phyloP scores from a whole-genome alignment of 2,329 filamentous ascomycete genomes.

The Fusarium anguioides region DNA sequence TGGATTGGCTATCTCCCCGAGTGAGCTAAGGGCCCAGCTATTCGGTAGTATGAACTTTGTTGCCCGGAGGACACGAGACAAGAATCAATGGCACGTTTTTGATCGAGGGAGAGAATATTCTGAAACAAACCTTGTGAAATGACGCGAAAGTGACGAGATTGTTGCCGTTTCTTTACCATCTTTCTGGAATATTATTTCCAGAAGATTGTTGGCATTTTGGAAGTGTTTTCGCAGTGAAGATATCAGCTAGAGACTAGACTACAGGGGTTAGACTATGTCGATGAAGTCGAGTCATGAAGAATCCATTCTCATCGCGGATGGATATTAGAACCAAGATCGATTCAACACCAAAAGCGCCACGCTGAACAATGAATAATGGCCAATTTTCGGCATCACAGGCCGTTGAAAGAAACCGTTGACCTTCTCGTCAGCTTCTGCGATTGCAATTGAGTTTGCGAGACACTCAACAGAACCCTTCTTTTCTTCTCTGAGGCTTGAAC shows the following conservation, averaged over 20 bases:
- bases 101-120: not conserved
- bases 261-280: not conserved
- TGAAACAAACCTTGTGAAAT: not conserved
- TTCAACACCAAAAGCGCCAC: not conserved
- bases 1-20: not conserved
- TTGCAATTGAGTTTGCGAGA: no score
- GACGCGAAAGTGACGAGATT: fast-evolving
- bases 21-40: not conserved
- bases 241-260: not conserved
- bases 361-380: not conserved
- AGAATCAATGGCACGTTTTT: not conserved
- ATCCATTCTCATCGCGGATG: not conserved
- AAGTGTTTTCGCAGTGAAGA: not conserved
- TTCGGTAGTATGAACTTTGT: not conserved
- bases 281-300: not conserved
- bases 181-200: no score
- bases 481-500: not conserved
- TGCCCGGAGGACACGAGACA: not conserved
- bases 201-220: no score
- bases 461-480: fast-evolving
- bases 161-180: not conserved
- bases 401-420: not conserved
- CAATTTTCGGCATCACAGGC: not conserved
- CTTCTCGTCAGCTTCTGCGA: not conserved
- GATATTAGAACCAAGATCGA: not conserved